These are phyloP conservation scores for Coniferiporia weirii DNA, from an alignment of 1,284 basidiomycete species.

Conservation along the genomic window DNA sequence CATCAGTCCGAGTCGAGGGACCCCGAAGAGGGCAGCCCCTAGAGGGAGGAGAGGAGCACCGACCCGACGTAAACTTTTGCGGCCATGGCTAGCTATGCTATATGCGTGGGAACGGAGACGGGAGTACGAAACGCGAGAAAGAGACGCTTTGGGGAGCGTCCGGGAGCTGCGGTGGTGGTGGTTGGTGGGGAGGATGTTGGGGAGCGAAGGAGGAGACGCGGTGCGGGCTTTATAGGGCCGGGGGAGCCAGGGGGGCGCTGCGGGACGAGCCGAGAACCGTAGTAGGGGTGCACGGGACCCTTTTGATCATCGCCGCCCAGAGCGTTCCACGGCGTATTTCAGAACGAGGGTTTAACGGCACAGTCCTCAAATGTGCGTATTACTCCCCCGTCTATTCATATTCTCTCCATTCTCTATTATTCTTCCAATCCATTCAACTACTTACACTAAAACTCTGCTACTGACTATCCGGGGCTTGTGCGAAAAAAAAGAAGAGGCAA, in stretches of 20 bases:
- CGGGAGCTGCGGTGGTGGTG: background rate
- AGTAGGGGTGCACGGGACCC: background rate
- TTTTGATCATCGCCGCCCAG: background rate
- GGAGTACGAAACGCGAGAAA: slow-evolving; percentile 23
- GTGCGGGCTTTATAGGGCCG: slow-evolving; percentile 23
- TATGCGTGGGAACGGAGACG: slow-evolving; percentile 32
- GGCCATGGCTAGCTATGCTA: slow-evolving; percentile 45
- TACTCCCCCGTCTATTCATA: no score
- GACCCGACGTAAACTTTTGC: slow-evolving; percentile 85
- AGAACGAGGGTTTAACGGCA: background rate
- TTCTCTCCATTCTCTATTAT: background rate
- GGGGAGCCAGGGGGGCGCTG: slow-evolving; percentile 22
- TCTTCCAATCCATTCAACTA: slow-evolving; percentile 2
- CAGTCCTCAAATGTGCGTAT: no score
- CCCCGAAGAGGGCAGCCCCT: slow-evolving; percentile 35
- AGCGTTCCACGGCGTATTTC: background rate
- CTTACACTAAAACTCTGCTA: no score
- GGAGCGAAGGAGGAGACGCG: slow-evolving; percentile 35
- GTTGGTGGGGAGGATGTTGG: slow-evolving; percentile 27
- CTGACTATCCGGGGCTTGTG: no score
- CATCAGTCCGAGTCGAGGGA: slow-evolving; percentile 47
- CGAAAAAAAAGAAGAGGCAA: background rate
- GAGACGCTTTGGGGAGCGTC: slow-evolving; percentile 24
- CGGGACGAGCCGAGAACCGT: slow-evolving; percentile 1
- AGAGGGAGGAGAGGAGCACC: slow-evolving; percentile 33